Evolutionary conservation across 2,329 filamentous ascomycete species (phyloP).

Genomic region (Colletotrichum tabaci): DNA sequence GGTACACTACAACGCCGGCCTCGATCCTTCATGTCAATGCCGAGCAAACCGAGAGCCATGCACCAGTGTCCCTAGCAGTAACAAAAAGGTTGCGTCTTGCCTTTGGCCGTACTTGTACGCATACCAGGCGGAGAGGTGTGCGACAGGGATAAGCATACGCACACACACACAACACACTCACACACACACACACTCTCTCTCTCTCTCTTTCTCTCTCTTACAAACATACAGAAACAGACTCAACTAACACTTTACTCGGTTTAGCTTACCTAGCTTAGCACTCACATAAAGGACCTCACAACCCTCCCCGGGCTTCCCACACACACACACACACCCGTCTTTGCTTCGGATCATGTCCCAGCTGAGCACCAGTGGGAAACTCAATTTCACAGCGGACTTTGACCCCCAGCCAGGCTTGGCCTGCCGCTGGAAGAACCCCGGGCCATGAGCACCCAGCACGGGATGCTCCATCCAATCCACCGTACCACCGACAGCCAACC

Average conservation of each 20-base stretch:
- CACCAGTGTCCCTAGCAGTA: background rate
- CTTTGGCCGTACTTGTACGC: no score
- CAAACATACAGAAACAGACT: background rate
- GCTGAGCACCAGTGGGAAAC: slow-evolving; percentile 39
- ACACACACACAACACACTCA: background rate
- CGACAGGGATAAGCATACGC: background rate
- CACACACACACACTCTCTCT: no score
- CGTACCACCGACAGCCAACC: slow-evolving; percentile 31
- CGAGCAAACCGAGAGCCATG: slow-evolving; percentile 28
- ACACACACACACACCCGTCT: slow-evolving; percentile 30
- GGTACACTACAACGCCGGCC: background rate
- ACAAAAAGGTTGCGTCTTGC: no score
- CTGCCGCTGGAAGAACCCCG: slow-evolving; percentile 37
- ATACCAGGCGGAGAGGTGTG: no score
- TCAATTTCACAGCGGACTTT: slow-evolving; percentile 41
- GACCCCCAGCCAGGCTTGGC: slow-evolving; percentile 34
- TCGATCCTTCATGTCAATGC: slow-evolving; percentile 6
- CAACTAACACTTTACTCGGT: slow-evolving; percentile 6
- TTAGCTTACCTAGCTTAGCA: slow-evolving; percentile 17
- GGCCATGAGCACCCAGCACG: slow-evolving; percentile 28
- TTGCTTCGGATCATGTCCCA: slow-evolving; percentile 40
- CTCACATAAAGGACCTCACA: background rate
- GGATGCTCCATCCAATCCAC: slow-evolving; percentile 41
- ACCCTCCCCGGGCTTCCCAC: background rate
- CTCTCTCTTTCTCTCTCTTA: no score